These are phyloP conservation scores for Tylopilus vinaceipallidus DNA, from an alignment of 768 basidiomycete genomes.

Conservation along the genomic window DNA sequence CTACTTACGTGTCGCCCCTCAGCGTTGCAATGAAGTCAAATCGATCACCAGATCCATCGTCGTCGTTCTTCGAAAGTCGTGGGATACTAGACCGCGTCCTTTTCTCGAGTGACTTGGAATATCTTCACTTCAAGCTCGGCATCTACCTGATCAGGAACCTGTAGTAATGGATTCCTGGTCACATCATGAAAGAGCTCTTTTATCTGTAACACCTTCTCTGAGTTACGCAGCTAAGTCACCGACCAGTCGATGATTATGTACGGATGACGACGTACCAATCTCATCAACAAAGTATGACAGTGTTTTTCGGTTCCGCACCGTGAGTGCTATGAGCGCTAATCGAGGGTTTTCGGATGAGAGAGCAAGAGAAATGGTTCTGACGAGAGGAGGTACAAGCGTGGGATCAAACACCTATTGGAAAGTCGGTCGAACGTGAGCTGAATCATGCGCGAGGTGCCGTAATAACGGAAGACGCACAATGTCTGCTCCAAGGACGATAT, in stretches of 20 bases:
- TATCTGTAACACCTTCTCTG: slow-evolving; percentile 24
- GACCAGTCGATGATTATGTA: not conserved
- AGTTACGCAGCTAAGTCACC: not conserved
- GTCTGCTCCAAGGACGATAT: slow-evolving; percentile 73
- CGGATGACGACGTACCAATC: slow-evolving; percentile 25
- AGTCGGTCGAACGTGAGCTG: not conserved
- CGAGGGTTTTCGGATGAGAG: slow-evolving; percentile 20
- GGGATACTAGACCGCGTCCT: not conserved
- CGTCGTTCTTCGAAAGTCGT: slow-evolving; percentile 3
- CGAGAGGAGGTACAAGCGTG: slow-evolving; percentile 53
- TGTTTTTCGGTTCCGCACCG: slow-evolving; percentile 55
- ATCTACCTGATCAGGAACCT: slow-evolving; percentile 32
- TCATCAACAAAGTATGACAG: slow-evolving; percentile 42
- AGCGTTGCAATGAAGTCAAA: slow-evolving; percentile 5
- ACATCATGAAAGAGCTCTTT: slow-evolving; percentile 27
- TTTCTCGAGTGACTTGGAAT: slow-evolving; percentile 38
- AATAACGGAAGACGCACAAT: slow-evolving; percentile 38
- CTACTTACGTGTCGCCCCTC: slow-evolving; percentile 1
- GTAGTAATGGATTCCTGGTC: slow-evolving; percentile 23
- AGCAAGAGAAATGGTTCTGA: slow-evolving; percentile 42
- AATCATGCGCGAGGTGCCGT: not conserved
- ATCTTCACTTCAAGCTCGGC: slow-evolving; percentile 41
- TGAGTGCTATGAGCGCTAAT: slow-evolving; percentile 39
- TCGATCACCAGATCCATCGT: slow-evolving; percentile 17
- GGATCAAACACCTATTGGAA: slow-evolving; percentile 65